Percentiles rank a stretch among this genome's conserved stretches.
Evolutionary conservation across 345 rosid species (phyloP).

Genomic region (Euphorbia pulcherrima): DNA sequence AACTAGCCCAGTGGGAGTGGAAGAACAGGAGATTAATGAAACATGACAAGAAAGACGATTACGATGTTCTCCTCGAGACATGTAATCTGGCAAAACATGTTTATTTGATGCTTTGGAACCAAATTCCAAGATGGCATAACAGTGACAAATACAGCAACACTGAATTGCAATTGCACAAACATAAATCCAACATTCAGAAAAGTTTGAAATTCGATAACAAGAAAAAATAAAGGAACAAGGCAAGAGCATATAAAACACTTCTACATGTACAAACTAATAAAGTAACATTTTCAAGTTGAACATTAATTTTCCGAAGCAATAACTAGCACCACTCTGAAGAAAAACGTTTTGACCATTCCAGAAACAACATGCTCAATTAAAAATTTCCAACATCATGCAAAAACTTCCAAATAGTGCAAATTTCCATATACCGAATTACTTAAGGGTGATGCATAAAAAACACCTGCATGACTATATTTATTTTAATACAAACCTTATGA

Average conservation of each 20-base stretch:
- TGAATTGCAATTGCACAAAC: not conserved
- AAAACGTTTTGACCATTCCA: not conserved
- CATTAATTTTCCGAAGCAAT: not conserved
- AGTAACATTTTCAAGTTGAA: not conserved
- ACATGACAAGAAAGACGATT: too few species aligned
- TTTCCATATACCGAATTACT: too few species aligned
- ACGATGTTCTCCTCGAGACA: not conserved
- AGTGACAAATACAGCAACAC: not conserved
- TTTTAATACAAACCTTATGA: constrained; percentile 39
- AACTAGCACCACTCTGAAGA: not conserved
- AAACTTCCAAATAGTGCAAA: too few species aligned
- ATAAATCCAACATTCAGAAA: not conserved
- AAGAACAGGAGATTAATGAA: not conserved
- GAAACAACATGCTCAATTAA: not conserved
- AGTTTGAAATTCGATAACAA: not conserved
- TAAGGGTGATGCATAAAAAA: not conserved
- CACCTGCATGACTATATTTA: not conserved
- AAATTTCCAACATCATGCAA: not conserved
- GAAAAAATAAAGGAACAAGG: not conserved
- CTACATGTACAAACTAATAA: not conserved
- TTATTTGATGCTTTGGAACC: not conserved
- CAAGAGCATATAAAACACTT: not conserved
- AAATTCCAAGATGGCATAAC: not conserved
- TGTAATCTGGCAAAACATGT: not conserved
- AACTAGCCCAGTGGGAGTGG: not conserved